These are phyloP conservation scores for Hanseniaspora lindneri DNA, from an alignment of 805 yeast genomes.

Conservation along the genomic window DNA sequence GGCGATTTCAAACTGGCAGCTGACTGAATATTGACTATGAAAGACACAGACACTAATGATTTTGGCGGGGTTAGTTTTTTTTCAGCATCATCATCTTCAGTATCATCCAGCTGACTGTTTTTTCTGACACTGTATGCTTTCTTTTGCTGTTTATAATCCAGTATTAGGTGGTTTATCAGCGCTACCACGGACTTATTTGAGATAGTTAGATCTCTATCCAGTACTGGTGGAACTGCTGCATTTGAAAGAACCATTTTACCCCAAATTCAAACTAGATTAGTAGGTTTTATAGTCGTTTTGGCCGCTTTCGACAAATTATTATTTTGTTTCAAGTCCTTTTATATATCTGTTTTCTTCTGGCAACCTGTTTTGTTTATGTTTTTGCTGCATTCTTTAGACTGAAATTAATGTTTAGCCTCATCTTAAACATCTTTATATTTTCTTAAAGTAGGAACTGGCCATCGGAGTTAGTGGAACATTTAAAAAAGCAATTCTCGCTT, in stretches of 20 bases:
- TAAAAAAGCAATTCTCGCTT: neutral
- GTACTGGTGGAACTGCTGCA: neutral
- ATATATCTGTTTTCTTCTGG: no score
- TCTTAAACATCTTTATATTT: no score
- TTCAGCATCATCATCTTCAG: conserved; percentile 2
- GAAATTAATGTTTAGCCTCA: no score
- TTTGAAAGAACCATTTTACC: no score
- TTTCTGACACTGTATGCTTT: neutral
- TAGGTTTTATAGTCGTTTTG: neutral
- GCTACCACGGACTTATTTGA: conserved; percentile 12
- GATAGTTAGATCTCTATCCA: neutral
- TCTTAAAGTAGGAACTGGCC: no score
- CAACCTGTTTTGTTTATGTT: no score
- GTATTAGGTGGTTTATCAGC: conserved; percentile 2
- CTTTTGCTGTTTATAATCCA: conserved; percentile 8
- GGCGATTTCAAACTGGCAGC: conserved; percentile 16
- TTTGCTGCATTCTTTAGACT: no score
- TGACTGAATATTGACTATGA: conserved; percentile 11
- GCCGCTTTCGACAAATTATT: no score
- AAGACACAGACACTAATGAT: conserved; percentile 7
- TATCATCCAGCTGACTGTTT: neutral
- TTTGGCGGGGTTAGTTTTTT: conserved; percentile 1
- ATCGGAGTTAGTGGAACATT: no score
- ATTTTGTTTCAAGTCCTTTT: no score
- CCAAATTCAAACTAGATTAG: neutral